These are phyloP conservation scores for Ramaria sp. DNA, from an alignment of 768 basidiomycete genomes.

Conservation along the genomic window DNA sequence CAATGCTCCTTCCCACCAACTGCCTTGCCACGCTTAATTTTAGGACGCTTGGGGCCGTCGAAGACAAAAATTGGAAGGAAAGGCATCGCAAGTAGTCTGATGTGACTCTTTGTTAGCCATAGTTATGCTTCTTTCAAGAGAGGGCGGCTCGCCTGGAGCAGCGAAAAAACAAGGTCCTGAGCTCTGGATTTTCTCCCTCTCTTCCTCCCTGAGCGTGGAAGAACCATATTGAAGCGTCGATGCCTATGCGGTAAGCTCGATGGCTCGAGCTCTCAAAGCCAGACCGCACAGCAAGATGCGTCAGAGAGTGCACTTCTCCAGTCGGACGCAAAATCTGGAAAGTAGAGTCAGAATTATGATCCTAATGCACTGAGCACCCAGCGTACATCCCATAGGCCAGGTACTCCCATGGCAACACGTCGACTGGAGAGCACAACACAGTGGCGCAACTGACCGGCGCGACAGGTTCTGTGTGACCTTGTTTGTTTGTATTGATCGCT, in stretches of 20 bases:
- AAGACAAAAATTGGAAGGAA: constrained; percentile 22
- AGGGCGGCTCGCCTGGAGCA: constrained; percentile 14
- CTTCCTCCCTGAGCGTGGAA: constrained; percentile 12
- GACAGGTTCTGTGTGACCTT: not conserved
- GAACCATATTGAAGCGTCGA: constrained; percentile 32
- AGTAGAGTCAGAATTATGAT: not conserved
- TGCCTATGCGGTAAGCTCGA: constrained; percentile 25
- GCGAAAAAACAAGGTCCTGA: constrained; percentile 28
- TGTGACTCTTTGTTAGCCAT: not conserved
- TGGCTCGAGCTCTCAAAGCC: constrained; percentile 21
- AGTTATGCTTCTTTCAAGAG: not conserved
- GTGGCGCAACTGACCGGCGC: not conserved
- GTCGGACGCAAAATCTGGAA: constrained; percentile 15
- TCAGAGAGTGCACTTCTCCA: constrained; percentile 22
- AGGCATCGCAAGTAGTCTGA: constrained; percentile 18
- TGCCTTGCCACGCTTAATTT: constrained; percentile 28
- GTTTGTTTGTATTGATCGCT: not conserved
- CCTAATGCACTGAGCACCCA: constrained; percentile 5
- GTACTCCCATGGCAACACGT: constrained; percentile 23
- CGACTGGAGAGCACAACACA: not conserved
- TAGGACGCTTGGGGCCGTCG: constrained; percentile 22
- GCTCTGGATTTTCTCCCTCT: constrained; percentile 27
- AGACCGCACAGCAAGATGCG: constrained; percentile 20
- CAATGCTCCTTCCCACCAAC: constrained; percentile 13
- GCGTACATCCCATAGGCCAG: constrained; percentile 41